Percentiles rank a stretch among this genome's conserved stretches.
phyloP scores from a whole-genome alignment of 148 eudicot species.

The Fagopyrum esculentum region DNA sequence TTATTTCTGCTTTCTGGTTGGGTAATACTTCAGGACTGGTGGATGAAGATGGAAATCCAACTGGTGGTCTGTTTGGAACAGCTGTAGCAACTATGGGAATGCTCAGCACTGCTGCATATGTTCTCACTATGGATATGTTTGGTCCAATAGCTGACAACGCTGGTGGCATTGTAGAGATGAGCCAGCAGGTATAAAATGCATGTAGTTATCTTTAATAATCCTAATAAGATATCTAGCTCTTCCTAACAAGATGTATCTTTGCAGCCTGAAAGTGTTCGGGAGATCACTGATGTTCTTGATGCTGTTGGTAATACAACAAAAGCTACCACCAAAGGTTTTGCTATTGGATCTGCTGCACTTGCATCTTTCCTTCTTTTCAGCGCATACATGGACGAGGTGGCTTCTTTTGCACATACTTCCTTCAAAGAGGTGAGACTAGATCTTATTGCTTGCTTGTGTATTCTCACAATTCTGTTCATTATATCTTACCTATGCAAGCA shows the following conservation, averaged over 20 bases:
- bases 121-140: constrained; percentile 99
- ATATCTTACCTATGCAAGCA: constrained; percentile 6
- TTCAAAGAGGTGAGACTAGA: constrained; percentile 60
- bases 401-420: constrained; percentile 66
- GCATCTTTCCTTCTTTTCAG: constrained; percentile 98
- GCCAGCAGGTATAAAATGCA: constrained; percentile 70
- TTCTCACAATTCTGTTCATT: neutral
- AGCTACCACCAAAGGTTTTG: constrained; percentile 98
- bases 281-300: constrained; percentile 93
- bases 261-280: constrained; percentile 98
- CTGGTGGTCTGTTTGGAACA: constrained; percentile 97
- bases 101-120: constrained; percentile 99
- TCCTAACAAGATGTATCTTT: constrained; percentile 6
- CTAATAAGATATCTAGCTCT: neutral
- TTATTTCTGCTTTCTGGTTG: constrained; percentile 91
- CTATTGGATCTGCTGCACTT: constrained; percentile 98
- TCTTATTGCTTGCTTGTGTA: constrained; percentile 16
- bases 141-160: constrained; percentile 99
- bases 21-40: constrained; percentile 90
- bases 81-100: constrained; percentile 99
- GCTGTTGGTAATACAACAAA: constrained; percentile 99
- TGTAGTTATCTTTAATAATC: neutral
- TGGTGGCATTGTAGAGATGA: constrained; percentile 99
- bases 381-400: constrained; percentile 99
- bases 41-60: constrained; percentile 89